phyloP scores from a whole-genome alignment of 305 asterid species.

The Rubia tinctorum region DNA sequence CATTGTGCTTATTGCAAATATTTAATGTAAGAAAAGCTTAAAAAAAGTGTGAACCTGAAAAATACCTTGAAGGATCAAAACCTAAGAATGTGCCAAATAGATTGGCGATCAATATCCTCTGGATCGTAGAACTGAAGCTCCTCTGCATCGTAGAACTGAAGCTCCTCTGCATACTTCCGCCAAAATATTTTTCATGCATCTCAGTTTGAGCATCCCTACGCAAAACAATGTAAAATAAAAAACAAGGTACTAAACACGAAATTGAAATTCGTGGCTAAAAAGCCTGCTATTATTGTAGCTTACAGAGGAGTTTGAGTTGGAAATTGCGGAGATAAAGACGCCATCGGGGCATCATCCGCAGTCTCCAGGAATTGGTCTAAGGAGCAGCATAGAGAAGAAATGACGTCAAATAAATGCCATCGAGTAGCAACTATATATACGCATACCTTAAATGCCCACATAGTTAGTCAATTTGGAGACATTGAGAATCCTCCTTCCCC shows the following conservation, averaged over 20 bases:
- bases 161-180: conserved; percentile 28
- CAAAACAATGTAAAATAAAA: not conserved
- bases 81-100: conserved; percentile 36
- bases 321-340: conserved; percentile 27
- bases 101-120: conserved; percentile 61
- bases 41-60: conserved; percentile 62
- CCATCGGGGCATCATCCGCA: conserved; percentile 20
- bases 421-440: no score
- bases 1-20: not conserved
- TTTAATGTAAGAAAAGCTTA: conserved; percentile 2
- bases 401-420: no score
- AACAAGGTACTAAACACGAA: not conserved
- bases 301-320: conserved; percentile 39
- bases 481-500: conserved; percentile 32
- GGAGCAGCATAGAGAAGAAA: no score
- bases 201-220: conserved; percentile 33
- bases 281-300: not conserved
- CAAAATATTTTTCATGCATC: conserved; percentile 21
- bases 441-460: no score
- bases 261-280: not conserved
- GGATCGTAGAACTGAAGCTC: conserved; percentile 32
- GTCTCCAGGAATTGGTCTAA: not conserved
- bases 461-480: no score
- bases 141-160: conserved; percentile 30
- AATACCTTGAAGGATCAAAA: conserved; percentile 75